Evolutionary conservation across 352 stramenopile species (phyloP).

Genomic region (Peronospora destructor): DNA sequence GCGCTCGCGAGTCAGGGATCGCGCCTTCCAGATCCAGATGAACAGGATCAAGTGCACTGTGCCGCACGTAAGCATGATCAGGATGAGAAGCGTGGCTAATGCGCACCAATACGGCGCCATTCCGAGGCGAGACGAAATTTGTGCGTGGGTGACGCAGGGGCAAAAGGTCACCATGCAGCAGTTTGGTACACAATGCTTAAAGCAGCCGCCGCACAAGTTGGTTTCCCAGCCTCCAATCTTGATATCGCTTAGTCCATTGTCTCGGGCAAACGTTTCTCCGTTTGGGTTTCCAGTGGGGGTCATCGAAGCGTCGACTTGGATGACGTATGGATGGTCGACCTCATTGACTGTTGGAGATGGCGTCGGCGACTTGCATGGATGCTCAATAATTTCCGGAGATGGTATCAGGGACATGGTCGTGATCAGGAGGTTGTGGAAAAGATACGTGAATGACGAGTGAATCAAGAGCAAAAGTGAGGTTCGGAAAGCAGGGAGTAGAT

Average conservation of each 20-base stretch:
- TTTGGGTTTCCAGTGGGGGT: constrained; percentile 9
- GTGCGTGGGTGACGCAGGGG: constrained; percentile 35
- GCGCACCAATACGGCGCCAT: constrained; percentile 25
- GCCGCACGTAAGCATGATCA: constrained; percentile 18
- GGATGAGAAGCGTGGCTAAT: constrained; percentile 22
- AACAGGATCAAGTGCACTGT: constrained; percentile 28
- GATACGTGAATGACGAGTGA: neutral
- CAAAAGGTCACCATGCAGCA: constrained; percentile 40
- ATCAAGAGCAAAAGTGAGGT: constrained; percentile 1
- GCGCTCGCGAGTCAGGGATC: constrained; percentile 14
- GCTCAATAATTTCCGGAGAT: neutral
- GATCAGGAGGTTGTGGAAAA: neutral
- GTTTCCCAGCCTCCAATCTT: constrained; percentile 24
- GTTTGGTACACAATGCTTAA: constrained; percentile 39
- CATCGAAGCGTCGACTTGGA: constrained; percentile 20
- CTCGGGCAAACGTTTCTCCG: neutral
- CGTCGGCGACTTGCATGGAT: constrained; percentile 1
- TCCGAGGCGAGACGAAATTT: constrained; percentile 31
- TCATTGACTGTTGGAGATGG: constrained; percentile 5
- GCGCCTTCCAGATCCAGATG: constrained; percentile 28
- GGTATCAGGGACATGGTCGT: constrained; percentile 7
- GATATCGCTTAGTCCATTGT: constrained; percentile 13
- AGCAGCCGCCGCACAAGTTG: constrained; percentile 31
- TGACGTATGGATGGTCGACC: constrained; percentile 19
- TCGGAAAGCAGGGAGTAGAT: neutral